A percentile compares a stretch with the other conserved stretches of the same genome.
Conservation (phyloP, 1,284 basidiomycete genomes). For the Exobasidium cylindrosporum region DNA sequence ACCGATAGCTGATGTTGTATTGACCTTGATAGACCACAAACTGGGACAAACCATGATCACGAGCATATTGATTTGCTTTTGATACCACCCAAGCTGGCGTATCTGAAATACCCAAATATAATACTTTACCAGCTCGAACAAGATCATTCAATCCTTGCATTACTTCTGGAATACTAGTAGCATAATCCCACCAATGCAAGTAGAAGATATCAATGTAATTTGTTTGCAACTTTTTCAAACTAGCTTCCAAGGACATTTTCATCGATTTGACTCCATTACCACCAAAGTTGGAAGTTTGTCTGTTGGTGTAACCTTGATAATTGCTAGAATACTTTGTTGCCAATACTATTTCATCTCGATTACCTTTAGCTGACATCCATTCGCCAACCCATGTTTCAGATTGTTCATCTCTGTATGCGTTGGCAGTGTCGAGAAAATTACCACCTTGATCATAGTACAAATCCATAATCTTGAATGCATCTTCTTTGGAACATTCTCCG, state of each 20-base stretch:
- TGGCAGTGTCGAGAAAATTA: constrained; percentile 64
- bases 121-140: constrained; percentile 59
- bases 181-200: constrained; percentile 62
- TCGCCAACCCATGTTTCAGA: constrained; percentile 64
- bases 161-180: constrained; percentile 63
- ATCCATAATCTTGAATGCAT: constrained; percentile 33
- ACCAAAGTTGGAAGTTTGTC: neutral
- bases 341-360: constrained; percentile 62
- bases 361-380: constrained; percentile 62
- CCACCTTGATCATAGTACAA: constrained; percentile 43
- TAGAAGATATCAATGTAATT: constrained; percentile 60
- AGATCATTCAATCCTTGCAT: constrained; percentile 62
- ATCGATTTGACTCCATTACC: constrained; percentile 1
- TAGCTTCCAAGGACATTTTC: neutral
- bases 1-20: constrained; percentile 58
- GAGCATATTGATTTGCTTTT: constrained; percentile 62
- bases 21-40: constrained; percentile 65
- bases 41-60: constrained; percentile 59
- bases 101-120: constrained; percentile 59
- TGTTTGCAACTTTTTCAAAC: constrained; percentile 5
- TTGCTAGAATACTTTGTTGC: constrained; percentile 61
- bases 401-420: constrained; percentile 60
- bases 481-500: constrained; percentile 18
- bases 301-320: neutral
- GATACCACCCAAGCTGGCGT: constrained; percentile 64